Evolutionary conservation across 2,329 filamentous ascomycete species (phyloP).

Genomic region (Purpureocillium lavendulum): DNA sequence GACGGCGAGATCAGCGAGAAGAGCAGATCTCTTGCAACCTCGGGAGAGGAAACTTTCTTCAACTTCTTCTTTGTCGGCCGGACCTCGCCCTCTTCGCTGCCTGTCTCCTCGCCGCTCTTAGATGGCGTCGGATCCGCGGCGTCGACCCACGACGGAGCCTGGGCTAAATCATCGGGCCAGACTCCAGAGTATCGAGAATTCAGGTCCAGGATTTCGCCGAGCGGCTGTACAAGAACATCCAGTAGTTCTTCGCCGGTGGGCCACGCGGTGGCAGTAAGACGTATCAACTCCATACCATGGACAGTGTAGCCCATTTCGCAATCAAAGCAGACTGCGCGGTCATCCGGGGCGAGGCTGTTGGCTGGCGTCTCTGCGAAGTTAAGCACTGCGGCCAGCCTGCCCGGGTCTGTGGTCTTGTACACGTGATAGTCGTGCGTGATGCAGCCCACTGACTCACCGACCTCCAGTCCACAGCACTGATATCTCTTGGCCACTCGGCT

Average conservation of each 20-base stretch:
- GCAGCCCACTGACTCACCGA: constrained; percentile 71
- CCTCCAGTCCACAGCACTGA: constrained; percentile 67
- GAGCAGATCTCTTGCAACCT: constrained; percentile 66
- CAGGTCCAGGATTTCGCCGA: constrained; percentile 78
- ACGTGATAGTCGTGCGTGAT: constrained; percentile 66
- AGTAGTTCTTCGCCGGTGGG: constrained; percentile 66
- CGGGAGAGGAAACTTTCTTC: constrained; percentile 67
- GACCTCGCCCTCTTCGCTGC: constrained; percentile 19
- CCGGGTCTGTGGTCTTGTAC: constrained; percentile 72
- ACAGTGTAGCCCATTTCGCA: constrained; percentile 98
- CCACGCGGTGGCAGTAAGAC: constrained; percentile 84
- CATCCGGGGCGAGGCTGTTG: constrained; percentile 41
- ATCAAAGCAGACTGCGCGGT: constrained; percentile 74
- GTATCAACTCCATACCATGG: constrained; percentile 78
- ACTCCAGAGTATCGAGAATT: constrained; percentile 92
- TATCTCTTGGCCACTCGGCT: constrained; percentile 54
- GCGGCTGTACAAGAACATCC: constrained; percentile 76
- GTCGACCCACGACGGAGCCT: constrained; percentile 50
- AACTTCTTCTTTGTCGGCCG: constrained; percentile 35
- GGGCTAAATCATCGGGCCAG: constrained; percentile 64
- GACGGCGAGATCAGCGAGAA: constrained; percentile 65
- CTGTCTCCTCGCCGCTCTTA: constrained; percentile 14
- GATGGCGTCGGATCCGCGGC: constrained; percentile 13
- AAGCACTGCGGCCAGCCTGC: constrained; percentile 66
- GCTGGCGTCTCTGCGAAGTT: constrained; percentile 74